phyloP scores from a whole-genome alignment of 345 rosid genomes.

The Eutrema japonicum region DNA sequence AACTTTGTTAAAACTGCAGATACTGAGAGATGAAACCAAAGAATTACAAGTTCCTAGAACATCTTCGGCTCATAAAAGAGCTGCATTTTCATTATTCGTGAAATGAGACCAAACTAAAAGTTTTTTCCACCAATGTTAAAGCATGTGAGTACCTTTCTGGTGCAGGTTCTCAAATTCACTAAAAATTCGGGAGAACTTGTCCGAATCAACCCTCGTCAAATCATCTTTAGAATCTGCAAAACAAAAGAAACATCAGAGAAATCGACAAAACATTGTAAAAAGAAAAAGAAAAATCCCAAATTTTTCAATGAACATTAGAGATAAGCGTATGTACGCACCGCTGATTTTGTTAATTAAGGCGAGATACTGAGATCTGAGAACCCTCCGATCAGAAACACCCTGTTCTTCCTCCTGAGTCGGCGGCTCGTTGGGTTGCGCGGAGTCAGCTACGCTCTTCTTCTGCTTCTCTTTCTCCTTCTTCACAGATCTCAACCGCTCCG shows the following conservation, averaged over 20 bases:
- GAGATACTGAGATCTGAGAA: slow-evolving; percentile 77
- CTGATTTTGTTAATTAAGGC: slow-evolving; percentile 57
- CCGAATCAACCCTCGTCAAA: slow-evolving; percentile 59
- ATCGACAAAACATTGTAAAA: background rate
- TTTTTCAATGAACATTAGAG: background rate
- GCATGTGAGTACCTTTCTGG: slow-evolving; percentile 50
- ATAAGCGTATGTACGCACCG: slow-evolving; percentile 40
- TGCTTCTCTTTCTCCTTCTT: slow-evolving; percentile 42
- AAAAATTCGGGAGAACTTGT: slow-evolving; percentile 60
- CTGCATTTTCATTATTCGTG: background rate
- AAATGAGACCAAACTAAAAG: background rate
- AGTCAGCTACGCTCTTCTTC: slow-evolving; percentile 1
- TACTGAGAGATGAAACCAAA: background rate
- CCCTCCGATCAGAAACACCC: slow-evolving; percentile 53
- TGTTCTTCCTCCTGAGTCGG: slow-evolving; percentile 42
- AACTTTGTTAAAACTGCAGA: background rate
- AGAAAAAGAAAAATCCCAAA: background rate
- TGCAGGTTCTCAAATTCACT: slow-evolving; percentile 73
- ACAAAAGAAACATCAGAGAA: background rate
- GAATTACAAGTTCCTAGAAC: background rate
- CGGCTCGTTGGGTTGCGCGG: background rate
- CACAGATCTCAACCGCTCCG: slow-evolving; percentile 34
- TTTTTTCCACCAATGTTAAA: background rate
- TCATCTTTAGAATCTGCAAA: slow-evolving; percentile 73
- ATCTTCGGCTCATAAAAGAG: slow-evolving; percentile 1